Conservation (phyloP, 2,329 filamentous ascomycete genomes). For the Colletotrichum cordylinicola region DNA sequence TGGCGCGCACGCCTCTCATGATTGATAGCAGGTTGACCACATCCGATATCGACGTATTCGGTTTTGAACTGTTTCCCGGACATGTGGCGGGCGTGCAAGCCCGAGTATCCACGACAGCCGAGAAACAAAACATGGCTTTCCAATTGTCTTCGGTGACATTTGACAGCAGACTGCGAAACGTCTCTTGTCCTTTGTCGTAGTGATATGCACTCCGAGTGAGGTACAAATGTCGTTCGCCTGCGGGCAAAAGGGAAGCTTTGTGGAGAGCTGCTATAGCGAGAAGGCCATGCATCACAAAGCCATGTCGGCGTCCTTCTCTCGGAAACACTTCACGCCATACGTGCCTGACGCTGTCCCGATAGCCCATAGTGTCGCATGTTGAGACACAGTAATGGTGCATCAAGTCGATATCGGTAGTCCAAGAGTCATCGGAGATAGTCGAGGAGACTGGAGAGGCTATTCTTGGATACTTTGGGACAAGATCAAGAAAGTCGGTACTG, state of each 20-base stretch:
- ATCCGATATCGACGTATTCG: background rate
- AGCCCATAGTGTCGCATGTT: background rate
- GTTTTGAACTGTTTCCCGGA: background rate
- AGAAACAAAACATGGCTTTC: background rate
- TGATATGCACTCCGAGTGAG: background rate
- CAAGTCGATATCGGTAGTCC: background rate
- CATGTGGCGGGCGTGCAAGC: background rate
- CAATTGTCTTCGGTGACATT: background rate
- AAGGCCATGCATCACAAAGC: background rate
- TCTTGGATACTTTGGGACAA: background rate
- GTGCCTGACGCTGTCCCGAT: background rate
- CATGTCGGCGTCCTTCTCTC: background rate
- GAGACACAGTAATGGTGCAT: background rate
- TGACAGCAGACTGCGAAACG: background rate
- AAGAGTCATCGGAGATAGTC: background rate
- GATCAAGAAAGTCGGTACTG: background rate
- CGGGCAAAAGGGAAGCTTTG: background rate
- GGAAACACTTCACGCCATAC: background rate
- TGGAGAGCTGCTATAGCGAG: background rate
- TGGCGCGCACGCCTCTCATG: background rate
- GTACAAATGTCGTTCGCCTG: background rate
- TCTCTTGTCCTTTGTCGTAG: background rate
- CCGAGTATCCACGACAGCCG: background rate
- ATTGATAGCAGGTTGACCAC: background rate
- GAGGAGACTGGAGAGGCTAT: background rate